A percentile compares a stretch with the other conserved stretches of the same genome.
These are phyloP conservation scores for Aspergillus alliaceus DNA, from an alignment of 2,329 filamentous ascomycete species.

Conservation along the genomic window DNA sequence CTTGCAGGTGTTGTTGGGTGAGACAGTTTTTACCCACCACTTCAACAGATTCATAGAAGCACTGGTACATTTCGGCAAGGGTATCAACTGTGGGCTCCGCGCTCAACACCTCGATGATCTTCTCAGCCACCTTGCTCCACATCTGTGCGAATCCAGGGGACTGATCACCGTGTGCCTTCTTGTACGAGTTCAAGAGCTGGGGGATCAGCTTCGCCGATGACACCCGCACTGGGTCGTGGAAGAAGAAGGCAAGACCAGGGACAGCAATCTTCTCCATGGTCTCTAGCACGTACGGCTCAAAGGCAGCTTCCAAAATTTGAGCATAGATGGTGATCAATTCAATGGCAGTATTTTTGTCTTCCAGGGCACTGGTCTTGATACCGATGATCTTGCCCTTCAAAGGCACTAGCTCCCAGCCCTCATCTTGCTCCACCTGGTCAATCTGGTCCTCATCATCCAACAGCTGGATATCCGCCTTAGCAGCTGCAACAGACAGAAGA, in stretches of 20 bases:
- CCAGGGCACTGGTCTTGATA: constrained; percentile 93
- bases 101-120: constrained; percentile 87
- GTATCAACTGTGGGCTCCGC: constrained; percentile 96
- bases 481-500: constrained; percentile 82
- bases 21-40: constrained; percentile 86
- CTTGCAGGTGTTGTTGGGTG: constrained; percentile 73
- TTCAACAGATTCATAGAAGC: constrained; percentile 97
- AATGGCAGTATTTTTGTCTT: constrained; percentile 99
- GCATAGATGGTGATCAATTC: constrained; percentile 97
- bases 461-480: constrained; percentile 95
- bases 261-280: constrained; percentile 97
- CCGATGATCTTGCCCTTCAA: constrained; percentile 98
- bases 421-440: constrained; percentile 87
- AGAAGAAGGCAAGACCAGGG: constrained; percentile 94
- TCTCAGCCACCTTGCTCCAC: constrained; percentile 83
- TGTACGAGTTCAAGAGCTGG: constrained; percentile 88
- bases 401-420: constrained; percentile 96
- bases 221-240: constrained; percentile 95
- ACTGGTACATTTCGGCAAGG: constrained; percentile 98
- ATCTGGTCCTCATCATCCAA: constrained; percentile 94
- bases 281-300: constrained; percentile 85
- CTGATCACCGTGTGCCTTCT: constrained; percentile 80
- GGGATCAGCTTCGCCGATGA: constrained; percentile 94
- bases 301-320: constrained; percentile 87
- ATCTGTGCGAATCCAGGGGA: constrained; percentile 78